These are phyloP conservation scores for Sordariomycetes sp. DNA, from an alignment of 2,329 filamentous ascomycete genomes.

Conservation along the genomic window DNA sequence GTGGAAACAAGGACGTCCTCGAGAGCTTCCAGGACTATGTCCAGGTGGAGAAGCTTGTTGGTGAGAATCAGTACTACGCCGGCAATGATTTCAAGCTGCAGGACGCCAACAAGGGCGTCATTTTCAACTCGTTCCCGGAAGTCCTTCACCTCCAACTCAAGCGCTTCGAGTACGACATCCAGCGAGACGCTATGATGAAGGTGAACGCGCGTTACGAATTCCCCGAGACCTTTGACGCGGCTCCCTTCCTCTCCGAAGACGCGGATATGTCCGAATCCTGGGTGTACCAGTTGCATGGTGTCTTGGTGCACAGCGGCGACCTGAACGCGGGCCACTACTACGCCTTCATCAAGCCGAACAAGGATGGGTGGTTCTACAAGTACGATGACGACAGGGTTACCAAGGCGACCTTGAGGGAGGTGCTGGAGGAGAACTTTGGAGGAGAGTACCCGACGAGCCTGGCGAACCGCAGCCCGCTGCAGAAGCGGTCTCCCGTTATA, in stretches of 20 bases:
- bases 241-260: slow-evolving; percentile 76
- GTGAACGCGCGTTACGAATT: slow-evolving; percentile 92
- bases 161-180: slow-evolving; percentile 95
- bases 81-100: slow-evolving; percentile 83
- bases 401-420: slow-evolving; percentile 83
- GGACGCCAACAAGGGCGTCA: slow-evolving; percentile 94
- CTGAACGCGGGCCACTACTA: slow-evolving; percentile 98
- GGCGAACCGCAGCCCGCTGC: slow-evolving; percentile 30
- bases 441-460: slow-evolving; percentile 63
- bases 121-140: slow-evolving; percentile 90
- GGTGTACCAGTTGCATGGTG: slow-evolving; percentile 86
- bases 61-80: slow-evolving; percentile 97
- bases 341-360: slow-evolving; percentile 86
- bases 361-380: slow-evolving; percentile 90
- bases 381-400: slow-evolving; percentile 97
- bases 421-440: slow-evolving; percentile 92
- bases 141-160: slow-evolving; percentile 93
- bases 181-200: slow-evolving; percentile 97
- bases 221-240: slow-evolving; percentile 71
- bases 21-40: slow-evolving; percentile 96
- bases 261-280: slow-evolving; percentile 84
- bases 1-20: slow-evolving; percentile 82
- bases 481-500: slow-evolving; percentile 48
- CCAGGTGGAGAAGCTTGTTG: slow-evolving; percentile 91
- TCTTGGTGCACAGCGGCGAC: slow-evolving; percentile 92